Evolutionary conservation across 2,329 filamentous ascomycete genomes (phyloP).

Genomic region (Cladophialophora psammophila): DNA sequence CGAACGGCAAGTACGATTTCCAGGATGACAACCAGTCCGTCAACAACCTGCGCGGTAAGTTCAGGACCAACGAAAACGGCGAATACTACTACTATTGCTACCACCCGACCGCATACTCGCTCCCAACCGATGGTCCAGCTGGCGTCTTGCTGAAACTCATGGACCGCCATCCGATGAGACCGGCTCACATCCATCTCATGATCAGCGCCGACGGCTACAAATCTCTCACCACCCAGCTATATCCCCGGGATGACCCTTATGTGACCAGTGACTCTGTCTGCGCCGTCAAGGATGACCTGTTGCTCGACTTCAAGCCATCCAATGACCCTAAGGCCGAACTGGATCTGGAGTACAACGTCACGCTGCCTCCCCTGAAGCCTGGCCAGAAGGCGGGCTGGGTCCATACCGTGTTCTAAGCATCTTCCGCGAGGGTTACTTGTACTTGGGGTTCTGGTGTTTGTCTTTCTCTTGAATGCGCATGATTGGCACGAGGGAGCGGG

Average conservation of each 20-base stretch:
- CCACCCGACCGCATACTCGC: conserved; percentile 74
- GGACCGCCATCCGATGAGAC: conserved; percentile 66
- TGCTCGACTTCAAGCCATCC: conserved; percentile 64
- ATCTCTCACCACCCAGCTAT: conserved; percentile 65
- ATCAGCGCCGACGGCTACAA: conserved; percentile 63
- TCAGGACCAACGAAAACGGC: conserved; percentile 73
- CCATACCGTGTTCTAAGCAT: conserved; percentile 28
- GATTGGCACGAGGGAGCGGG: neutral
- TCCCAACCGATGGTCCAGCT: conserved; percentile 69
- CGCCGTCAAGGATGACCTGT: conserved; percentile 67
- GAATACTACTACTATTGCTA: conserved; percentile 78
- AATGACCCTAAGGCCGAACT: conserved; percentile 62
- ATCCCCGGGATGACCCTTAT: conserved; percentile 65
- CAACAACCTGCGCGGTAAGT: conserved; percentile 80
- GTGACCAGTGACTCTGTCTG: conserved; percentile 67
- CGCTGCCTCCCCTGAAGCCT: conserved; percentile 55
- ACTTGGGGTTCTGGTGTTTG: neutral
- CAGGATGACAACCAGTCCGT: conserved; percentile 73
- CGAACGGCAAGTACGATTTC: conserved; percentile 79
- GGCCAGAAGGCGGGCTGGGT: conserved; percentile 25
- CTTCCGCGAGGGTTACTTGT: neutral
- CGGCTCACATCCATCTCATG: conserved; percentile 69
- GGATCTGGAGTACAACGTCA: conserved; percentile 69
- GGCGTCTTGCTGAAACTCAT: conserved; percentile 61
- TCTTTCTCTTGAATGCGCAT: neutral